A percentile compares a stretch with the other conserved stretches of the same genome.
Conservation (phyloP, 768 basidiomycete genomes). For the Exsudoporus frostii region DNA sequence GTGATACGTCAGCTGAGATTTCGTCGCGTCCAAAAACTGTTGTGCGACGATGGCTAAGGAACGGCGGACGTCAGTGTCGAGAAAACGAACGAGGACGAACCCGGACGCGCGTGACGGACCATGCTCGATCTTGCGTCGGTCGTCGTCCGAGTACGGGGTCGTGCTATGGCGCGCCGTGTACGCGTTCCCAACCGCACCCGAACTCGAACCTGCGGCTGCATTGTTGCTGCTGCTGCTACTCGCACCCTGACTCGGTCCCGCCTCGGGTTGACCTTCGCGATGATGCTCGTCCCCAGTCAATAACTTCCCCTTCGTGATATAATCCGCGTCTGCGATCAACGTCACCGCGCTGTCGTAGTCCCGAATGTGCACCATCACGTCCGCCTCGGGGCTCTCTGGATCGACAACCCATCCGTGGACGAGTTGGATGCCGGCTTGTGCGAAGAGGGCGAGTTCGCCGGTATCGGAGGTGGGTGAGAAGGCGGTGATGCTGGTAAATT, state of each 20-base stretch:
- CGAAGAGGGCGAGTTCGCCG: conserved; percentile 82
- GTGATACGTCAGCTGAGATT: conserved; percentile 84
- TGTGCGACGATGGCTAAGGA: conserved; percentile 68
- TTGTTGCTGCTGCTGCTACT: neutral
- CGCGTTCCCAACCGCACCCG: conserved; percentile 3
- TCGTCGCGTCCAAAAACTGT: conserved; percentile 63
- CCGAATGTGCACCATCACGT: conserved; percentile 46
- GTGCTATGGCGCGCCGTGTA: conserved; percentile 3
- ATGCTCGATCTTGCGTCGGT: conserved; percentile 62
- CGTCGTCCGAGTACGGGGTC: conserved; percentile 44
- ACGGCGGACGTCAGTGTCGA: too few species aligned
- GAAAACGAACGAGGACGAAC: too few species aligned
- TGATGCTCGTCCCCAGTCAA: conserved; percentile 27
- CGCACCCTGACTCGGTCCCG: conserved; percentile 9
- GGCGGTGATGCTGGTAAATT: conserved; percentile 65
- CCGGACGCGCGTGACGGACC: conserved; percentile 58
- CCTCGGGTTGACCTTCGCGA: conserved; percentile 2
- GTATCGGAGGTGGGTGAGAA: conserved; percentile 65
- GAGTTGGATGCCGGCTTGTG: conserved; percentile 75
- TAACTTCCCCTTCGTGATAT: conserved; percentile 61
- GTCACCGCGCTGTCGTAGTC: conserved; percentile 77
- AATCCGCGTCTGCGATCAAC: conserved; percentile 76
- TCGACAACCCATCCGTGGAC: conserved; percentile 77
- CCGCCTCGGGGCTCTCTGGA: conserved; percentile 52
- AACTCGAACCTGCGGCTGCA: neutral